Conservation (phyloP, 805 yeast genomes). For the Priceomyces carsonii region DNA sequence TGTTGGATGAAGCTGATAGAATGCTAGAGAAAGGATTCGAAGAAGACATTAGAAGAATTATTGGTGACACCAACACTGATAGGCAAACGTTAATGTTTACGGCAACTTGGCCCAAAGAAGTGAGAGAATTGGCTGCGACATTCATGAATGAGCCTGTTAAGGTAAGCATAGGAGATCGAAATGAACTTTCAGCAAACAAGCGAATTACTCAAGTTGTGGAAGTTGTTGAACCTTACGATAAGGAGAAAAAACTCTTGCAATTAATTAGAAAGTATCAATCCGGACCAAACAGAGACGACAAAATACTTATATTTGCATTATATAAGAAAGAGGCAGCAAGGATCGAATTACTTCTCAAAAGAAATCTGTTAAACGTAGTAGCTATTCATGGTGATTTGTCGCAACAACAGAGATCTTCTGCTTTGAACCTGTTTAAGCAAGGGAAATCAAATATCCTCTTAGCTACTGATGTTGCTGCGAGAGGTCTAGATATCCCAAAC, state of each 20-base stretch:
- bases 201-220: slow-evolving; percentile 92
- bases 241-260: slow-evolving; percentile 74
- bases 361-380: slow-evolving; percentile 78
- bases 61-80: slow-evolving; percentile 53
- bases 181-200: slow-evolving; percentile 91
- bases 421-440: slow-evolving; percentile 79
- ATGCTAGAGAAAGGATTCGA: slow-evolving; percentile 99
- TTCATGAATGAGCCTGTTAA: slow-evolving; percentile 87
- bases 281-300: slow-evolving; percentile 66
- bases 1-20: slow-evolving; percentile 97
- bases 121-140: slow-evolving; percentile 83
- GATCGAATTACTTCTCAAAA: slow-evolving; percentile 71
- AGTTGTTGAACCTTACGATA: slow-evolving; percentile 73
- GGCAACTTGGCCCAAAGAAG: slow-evolving; percentile 99
- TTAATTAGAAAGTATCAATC: slow-evolving; percentile 74
- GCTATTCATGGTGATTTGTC: slow-evolving; percentile 96
- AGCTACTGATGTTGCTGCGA: slow-evolving; percentile 98
- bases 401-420: slow-evolving; percentile 88
- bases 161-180: slow-evolving; percentile 91
- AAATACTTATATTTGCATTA: slow-evolving; percentile 86
- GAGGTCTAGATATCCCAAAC: slow-evolving; percentile 97
- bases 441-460: slow-evolving; percentile 76
- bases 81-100: slow-evolving; percentile 98
- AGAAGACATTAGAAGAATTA: slow-evolving; percentile 86
- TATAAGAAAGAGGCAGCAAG: slow-evolving; percentile 96